A percentile compares a stretch with the other conserved stretches of the same genome.
These are phyloP conservation scores for Aureobasidium sp. DNA, from an alignment of 2,329 filamentous ascomycete genomes.

Conservation along the genomic window DNA sequence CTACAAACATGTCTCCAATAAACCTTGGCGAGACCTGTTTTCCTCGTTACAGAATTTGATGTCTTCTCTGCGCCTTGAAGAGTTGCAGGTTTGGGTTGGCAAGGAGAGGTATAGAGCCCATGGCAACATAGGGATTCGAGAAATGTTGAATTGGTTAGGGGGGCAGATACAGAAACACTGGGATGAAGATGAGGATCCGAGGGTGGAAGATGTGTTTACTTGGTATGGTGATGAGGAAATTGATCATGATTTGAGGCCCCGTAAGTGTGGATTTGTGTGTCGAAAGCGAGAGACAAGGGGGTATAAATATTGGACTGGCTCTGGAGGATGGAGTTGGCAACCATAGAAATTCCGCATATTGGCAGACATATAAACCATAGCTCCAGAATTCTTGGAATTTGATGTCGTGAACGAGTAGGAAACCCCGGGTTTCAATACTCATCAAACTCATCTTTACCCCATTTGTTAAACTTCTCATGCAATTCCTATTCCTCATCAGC, in stretches of 20 bases:
- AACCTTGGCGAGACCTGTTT: neutral
- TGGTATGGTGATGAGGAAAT: neutral
- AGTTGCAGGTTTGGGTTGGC: neutral
- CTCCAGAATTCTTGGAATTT: too few species aligned
- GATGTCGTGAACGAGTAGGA: too few species aligned
- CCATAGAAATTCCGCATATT: too few species aligned
- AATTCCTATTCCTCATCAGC: constrained; percentile 52
- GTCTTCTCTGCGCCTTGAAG: neutral
- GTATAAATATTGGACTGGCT: too few species aligned
- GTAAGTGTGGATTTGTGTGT: neutral
- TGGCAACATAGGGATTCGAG: neutral
- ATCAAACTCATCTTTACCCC: constrained; percentile 87
- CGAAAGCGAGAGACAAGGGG: too few species aligned
- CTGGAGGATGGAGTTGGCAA: too few species aligned
- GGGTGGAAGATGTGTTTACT: neutral
- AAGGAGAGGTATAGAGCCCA: neutral
- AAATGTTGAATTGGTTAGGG: neutral
- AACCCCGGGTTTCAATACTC: neutral
- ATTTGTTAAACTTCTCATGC: constrained; percentile 99
- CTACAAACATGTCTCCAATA: neutral
- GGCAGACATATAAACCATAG: too few species aligned
- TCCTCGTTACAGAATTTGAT: neutral
- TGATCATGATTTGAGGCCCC: neutral
- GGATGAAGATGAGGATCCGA: neutral
- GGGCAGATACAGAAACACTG: neutral